A percentile compares a stretch with the other conserved stretches of the same genome.
Evolutionary conservation across 805 yeast species (phyloP).

Genomic region (Saccharomyces mikatae): DNA sequence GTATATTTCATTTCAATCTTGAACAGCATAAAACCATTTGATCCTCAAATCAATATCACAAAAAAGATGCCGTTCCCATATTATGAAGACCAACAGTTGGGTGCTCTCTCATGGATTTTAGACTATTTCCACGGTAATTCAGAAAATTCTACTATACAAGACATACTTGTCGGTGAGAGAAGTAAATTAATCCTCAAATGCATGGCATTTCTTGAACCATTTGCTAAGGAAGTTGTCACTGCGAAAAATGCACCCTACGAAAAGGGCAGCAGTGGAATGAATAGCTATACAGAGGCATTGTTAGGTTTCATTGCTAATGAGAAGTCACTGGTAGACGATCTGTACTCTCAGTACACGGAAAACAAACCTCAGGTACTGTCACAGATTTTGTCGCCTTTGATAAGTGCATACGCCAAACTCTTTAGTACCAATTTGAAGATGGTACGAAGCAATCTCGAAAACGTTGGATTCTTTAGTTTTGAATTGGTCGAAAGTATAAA

Average conservation of each 20-base stretch:
- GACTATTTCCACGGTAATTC: conserved; percentile 36
- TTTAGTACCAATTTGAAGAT: conserved; percentile 33
- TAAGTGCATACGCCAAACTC: conserved; percentile 35
- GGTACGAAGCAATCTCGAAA: conserved; percentile 36
- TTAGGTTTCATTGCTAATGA: conserved; percentile 44
- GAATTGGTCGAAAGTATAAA: conserved; percentile 48
- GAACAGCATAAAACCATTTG: conserved; percentile 36
- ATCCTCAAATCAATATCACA: conserved; percentile 36
- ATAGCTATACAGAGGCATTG: conserved; percentile 45
- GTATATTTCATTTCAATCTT: conserved; percentile 41
- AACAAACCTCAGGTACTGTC: conserved; percentile 26
- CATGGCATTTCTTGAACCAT: conserved; percentile 40
- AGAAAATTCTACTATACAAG: conserved; percentile 27
- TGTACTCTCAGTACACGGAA: conserved; percentile 32
- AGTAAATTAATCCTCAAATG: conserved; percentile 35
- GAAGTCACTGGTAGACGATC: conserved; percentile 37
- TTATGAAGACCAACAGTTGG: conserved; percentile 30
- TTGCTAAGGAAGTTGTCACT: conserved; percentile 35
- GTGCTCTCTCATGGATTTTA: conserved; percentile 36
- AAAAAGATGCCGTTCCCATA: conserved; percentile 37
- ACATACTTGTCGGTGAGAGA: conserved; percentile 37
- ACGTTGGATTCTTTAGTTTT: conserved; percentile 46
- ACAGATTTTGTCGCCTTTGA: conserved; percentile 29
- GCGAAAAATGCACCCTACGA: conserved; percentile 45
- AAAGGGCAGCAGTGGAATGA: conserved; percentile 54